A percentile compares a stretch with the other conserved stretches of the same genome.
Evolutionary conservation across 2,329 filamentous ascomycete genomes (phyloP).

Genomic region (Sporothrix globosa): DNA sequence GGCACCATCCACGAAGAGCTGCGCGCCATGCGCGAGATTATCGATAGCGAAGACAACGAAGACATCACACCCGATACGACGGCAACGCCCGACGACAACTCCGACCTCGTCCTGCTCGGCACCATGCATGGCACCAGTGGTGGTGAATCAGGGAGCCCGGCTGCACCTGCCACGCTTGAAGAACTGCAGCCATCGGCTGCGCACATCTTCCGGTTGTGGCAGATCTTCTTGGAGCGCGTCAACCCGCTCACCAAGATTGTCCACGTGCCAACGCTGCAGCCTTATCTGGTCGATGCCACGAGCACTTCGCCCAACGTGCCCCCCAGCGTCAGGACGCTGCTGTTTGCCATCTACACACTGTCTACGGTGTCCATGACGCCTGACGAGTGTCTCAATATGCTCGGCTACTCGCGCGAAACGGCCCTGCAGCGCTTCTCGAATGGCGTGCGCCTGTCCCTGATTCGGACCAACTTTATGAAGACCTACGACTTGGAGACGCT

Average conservation of each 20-base stretch:
- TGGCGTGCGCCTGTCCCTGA: slow-evolving; percentile 56
- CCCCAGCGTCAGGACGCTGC: slow-evolving; percentile 61
- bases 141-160: neutral
- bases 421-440: slow-evolving; percentile 57
- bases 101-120: slow-evolving; percentile 53
- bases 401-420: slow-evolving; percentile 55
- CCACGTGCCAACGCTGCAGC: slow-evolving; percentile 71
- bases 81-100: slow-evolving; percentile 55
- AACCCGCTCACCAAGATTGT: slow-evolving; percentile 74
- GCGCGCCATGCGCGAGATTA: slow-evolving; percentile 61
- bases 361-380: slow-evolving; percentile 59
- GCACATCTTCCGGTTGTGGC: slow-evolving; percentile 73
- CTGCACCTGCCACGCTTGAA: slow-evolving; percentile 45
- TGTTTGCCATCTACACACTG: slow-evolving; percentile 68
- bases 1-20: slow-evolving; percentile 61
- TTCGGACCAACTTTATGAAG: slow-evolving; percentile 60
- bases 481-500: slow-evolving; percentile 61
- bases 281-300: slow-evolving; percentile 65
- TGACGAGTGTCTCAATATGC: slow-evolving; percentile 57
- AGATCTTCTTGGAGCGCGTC: slow-evolving; percentile 72
- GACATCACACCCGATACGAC: slow-evolving; percentile 50
- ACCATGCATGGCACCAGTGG: neutral
- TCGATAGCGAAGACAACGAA: slow-evolving; percentile 58
- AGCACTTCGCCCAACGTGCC: slow-evolving; percentile 59
- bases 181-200: slow-evolving; percentile 66